A percentile compares a stretch with the other conserved stretches of the same genome.
Evolutionary conservation across 106 monocot species (phyloP).

Genomic region (Dendrobium huoshanense): DNA sequence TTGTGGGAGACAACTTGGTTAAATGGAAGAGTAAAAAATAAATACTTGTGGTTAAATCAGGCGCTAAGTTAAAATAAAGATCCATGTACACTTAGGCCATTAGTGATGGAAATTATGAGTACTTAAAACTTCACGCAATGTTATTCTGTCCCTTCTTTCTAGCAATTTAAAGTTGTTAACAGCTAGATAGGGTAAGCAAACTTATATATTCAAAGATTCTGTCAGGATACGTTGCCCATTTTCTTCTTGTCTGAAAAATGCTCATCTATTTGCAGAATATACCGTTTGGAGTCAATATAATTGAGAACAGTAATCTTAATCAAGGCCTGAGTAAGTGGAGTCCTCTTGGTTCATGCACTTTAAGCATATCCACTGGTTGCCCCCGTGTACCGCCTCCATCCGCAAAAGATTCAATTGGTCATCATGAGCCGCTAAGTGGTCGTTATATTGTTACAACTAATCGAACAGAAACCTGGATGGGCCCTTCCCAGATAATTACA

Average conservation of each 20-base stretch:
- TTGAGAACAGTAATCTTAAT: constrained; percentile 47
- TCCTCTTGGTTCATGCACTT: constrained; percentile 41
- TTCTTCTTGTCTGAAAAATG: not conserved
- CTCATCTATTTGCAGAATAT: constrained; percentile 28
- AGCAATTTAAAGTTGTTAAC: no score
- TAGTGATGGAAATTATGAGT: no score
- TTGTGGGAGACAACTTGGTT: no score
- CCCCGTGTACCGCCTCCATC: constrained; percentile 38
- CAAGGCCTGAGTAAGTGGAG: constrained; percentile 36
- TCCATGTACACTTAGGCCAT: no score
- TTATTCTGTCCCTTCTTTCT: no score
- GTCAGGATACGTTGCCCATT: not conserved
- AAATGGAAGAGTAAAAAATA: no score
- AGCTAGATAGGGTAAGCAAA: no score
- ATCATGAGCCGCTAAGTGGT: constrained; percentile 30
- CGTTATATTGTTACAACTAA: constrained; percentile 30
- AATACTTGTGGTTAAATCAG: no score
- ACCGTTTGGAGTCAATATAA: constrained; percentile 41
- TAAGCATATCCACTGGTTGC: constrained; percentile 29
- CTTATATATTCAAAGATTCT: no score
- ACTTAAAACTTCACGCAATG: no score
- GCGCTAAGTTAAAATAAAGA: no score
- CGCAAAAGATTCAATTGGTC: constrained; percentile 33
- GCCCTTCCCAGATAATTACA: constrained; percentile 43
- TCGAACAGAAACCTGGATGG: constrained; percentile 56